Conservation (phyloP, 2,329 filamentous ascomycete species). For the Colletotrichum chrysophilum region DNA sequence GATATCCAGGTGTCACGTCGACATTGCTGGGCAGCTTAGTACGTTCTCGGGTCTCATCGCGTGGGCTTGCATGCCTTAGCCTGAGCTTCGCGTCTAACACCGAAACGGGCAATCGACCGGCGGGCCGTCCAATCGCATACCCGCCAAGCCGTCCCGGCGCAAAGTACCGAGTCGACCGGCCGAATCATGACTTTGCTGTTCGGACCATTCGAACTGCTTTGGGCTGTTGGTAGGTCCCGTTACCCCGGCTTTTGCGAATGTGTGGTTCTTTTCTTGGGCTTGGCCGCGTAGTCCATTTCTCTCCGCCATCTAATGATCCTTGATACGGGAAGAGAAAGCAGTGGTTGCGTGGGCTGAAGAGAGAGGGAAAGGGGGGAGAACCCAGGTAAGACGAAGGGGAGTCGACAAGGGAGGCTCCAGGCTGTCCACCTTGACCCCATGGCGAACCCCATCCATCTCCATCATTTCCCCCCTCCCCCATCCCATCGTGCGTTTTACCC, state of each 20-base stretch:
- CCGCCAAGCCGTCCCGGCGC: conserved; percentile 17
- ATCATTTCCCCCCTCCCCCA: not conserved
- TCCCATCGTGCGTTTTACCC: conserved; percentile 10
- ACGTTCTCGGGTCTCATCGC: conserved; percentile 7
- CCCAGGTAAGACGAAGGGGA: not conserved
- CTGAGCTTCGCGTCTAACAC: conserved; percentile 19
- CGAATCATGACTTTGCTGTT: not conserved
- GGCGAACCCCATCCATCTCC: not conserved
- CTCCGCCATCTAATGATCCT: not conserved
- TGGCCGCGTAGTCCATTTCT: not conserved
- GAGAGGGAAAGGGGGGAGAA: not conserved
- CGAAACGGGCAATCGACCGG: conserved; percentile 19
- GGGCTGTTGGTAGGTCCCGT: not conserved
- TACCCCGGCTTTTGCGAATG: not conserved
- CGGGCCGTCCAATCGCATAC: conserved; percentile 5
- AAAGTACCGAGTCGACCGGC: conserved; percentile 13
- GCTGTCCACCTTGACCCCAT: not conserved
- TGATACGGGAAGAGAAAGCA: not conserved
- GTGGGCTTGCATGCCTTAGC: conserved; percentile 11
- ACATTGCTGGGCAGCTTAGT: not conserved
- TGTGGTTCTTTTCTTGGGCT: not conserved
- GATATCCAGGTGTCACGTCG: not conserved
- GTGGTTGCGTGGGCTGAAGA: not conserved
- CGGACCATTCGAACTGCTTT: not conserved
- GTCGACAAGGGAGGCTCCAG: not conserved